Base-by-base conservation (phyloP, 495 filamentous ascomycete species). In the Trypethelium eluteriae region DNA sequence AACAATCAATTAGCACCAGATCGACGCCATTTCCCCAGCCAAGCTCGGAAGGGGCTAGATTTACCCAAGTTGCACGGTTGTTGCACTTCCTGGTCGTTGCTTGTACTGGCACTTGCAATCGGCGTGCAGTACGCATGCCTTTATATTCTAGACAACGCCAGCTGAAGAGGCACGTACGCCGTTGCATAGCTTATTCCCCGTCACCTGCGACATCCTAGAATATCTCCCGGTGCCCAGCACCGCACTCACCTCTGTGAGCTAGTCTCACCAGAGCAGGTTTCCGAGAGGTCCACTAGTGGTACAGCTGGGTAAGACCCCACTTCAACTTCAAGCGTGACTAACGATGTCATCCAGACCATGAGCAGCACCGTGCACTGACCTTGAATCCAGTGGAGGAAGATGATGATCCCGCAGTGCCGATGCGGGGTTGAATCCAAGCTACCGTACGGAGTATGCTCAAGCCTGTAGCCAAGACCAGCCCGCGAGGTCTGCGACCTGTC, bases 1-100 rank as follows among this genome's bases (percentile, higher is more conserved):
- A 59, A 5, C 53, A 59, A 59, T 5, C 53, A 59, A 32, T 59
- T 59, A 59, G 53, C 53, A 59, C 53, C 32, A 59, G 53, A 59
- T 59, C 53, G 53, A 59, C 53, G 32, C 53, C 53, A 59, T 35
- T 7, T 34, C 53, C n/a, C 9, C 11, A 10, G 3, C 32, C 36
- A 14, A 11, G n/a, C 6, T 18, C 11, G 5, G 5, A 25, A 5
- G 49, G 5, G 32, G 7, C 11, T 7, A 9, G 53, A 18, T 18
- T 36, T 59, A 36, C 53, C 53, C 36, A 36, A 18, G 14, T 36
- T 59, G 32, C 32, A 7, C 41, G 14, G 14, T 44, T 44, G 5
- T 18, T 53, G 49, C 49, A 11, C 12, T 18, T 18, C 12, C 25
- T 18, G 49, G 25, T 53, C 12, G 5, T 53, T 12, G 25, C 16